Evolutionary conservation across 2,329 filamentous ascomycete genomes (phyloP), one percentile per base, ranked within the genome.

Genomic region (Endocalyx cinctus): DNA sequence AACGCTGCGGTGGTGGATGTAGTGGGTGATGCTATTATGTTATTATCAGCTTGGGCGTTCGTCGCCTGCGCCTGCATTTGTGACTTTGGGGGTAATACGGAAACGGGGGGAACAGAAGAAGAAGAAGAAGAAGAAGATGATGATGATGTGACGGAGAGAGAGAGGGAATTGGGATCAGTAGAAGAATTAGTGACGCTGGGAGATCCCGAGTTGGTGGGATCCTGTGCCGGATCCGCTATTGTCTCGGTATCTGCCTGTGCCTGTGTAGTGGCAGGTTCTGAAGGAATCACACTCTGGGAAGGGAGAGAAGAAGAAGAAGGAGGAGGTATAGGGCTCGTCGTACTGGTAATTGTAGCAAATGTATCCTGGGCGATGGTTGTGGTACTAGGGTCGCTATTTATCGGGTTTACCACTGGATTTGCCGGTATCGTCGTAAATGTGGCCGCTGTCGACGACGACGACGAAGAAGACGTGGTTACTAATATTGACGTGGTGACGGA

Each of bases 251-350:
- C 43, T 39, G 17, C 13, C 25, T 27, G 27, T 18, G 42, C 34
- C 29, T 40, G 34, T 38, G 40, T 37, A 34, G 35, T 14, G 34
- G 34, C 33, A 33, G 39, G 13, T 33, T 33, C 12, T 37, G 41
- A 23, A 33, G 39, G 36, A 37, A 39, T 33, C 33, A 36, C 45
- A 42, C 38, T 43, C 37, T 37, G 38, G 45, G 51, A 54, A n/a
- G n/a, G n/a, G n/a, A n/a, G n/a, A n/a, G n/a, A n/a, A n/a, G n/a
- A n/a, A n/a, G n/a, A n/a, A n/a, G n/a, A n/a, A n/a, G n/a, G n/a
- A n/a, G n/a, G n/a, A 41, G 46, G 54, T 45, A 35, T 37, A 45
- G 46, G 42, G 40, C 48, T 62, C 45, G 58, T 57, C 57, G 60
- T 63, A 63, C 59, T 64, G 39, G 53, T 47, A 33, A 45, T 39